Percentiles rank a stretch among this genome's conserved stretches.
Evolutionary conservation across 2,329 filamentous ascomycete species (phyloP).

Genomic region (Uncinocarpus reesii): DNA sequence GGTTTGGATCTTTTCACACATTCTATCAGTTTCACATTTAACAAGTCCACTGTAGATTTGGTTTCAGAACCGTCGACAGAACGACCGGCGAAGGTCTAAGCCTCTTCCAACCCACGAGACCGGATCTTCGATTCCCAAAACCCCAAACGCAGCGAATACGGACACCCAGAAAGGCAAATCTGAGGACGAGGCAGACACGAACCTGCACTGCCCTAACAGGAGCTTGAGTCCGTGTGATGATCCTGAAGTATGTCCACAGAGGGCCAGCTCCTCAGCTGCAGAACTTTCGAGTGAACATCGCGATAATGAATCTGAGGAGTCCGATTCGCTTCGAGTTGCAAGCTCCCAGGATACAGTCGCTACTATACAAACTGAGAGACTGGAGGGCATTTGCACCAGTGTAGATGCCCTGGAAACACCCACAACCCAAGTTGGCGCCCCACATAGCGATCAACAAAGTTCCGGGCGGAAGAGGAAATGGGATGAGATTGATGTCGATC

Average conservation of each 20-base stretch:
- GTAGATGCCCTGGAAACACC: neutral
- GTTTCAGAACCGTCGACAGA: slow-evolving; percentile 94
- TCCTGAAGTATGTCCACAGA: neutral
- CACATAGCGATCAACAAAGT: neutral
- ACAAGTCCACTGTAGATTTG: slow-evolving; percentile 57
- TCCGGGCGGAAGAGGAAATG: slow-evolving; percentile 15
- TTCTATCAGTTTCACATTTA: neutral
- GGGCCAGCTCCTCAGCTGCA: neutral
- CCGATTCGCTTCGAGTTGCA: neutral
- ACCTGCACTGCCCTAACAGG: neutral
- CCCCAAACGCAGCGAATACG: neutral
- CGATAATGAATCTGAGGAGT: neutral
- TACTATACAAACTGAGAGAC: slow-evolving; percentile 16
- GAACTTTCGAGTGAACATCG: neutral
- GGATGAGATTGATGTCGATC: slow-evolving; percentile 8
- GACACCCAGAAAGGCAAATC: neutral
- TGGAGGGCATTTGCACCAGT: slow-evolving; percentile 17
- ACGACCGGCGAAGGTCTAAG: slow-evolving; percentile 78
- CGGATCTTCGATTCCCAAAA: no score
- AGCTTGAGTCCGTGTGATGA: neutral
- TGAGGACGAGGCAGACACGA: neutral
- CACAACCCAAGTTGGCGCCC: slow-evolving; percentile 17
- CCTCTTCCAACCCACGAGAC: slow-evolving; percentile 35
- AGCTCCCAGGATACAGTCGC: slow-evolving; percentile 6
- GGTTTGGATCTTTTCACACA: slow-evolving; percentile 24